Percentiles rank a stretch among this genome's conserved stretches.
Evolutionary conservation across 768 basidiomycete species (phyloP).

Genomic region (Boletus rex-veris): DNA sequence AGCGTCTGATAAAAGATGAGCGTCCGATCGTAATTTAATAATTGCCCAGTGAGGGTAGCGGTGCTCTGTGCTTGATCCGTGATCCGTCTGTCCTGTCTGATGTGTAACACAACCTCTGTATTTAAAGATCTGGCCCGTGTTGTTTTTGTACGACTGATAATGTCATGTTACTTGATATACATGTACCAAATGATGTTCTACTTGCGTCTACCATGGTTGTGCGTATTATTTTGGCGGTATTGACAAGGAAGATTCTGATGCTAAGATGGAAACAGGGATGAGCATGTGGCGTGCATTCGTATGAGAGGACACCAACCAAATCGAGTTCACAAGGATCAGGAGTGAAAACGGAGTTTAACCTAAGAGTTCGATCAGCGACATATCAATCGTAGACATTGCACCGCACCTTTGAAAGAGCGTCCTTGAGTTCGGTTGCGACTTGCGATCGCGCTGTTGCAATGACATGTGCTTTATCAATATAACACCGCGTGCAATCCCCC

Average conservation of each 20-base stretch:
- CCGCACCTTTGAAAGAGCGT: background rate
- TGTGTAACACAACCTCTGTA: background rate
- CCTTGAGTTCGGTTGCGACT: background rate
- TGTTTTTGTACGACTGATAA: background rate
- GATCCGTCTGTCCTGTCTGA: background rate
- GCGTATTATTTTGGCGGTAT: background rate
- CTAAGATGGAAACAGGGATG: too few relatives aligned
- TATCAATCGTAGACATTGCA: too few relatives aligned
- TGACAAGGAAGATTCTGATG: too few relatives aligned
- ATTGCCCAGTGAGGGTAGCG: too few relatives aligned
- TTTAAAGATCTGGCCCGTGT: background rate
- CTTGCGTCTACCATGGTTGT: background rate
- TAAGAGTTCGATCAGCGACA: background rate
- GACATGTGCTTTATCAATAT: background rate
- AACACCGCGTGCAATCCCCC: background rate
- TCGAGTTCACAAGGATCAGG: too few relatives aligned
- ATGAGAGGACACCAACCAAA: too few relatives aligned
- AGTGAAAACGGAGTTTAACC: background rate
- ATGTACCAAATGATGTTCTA: background rate
- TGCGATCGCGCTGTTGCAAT: background rate
- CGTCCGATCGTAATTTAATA: too few relatives aligned
- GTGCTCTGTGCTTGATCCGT: background rate
- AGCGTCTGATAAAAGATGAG: too few relatives aligned
- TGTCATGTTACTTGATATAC: constrained; percentile 1
- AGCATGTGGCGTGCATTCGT: too few relatives aligned